Conservation (phyloP, 2,329 filamentous ascomycete species). For the Paecilomyces fulvus region DNA sequence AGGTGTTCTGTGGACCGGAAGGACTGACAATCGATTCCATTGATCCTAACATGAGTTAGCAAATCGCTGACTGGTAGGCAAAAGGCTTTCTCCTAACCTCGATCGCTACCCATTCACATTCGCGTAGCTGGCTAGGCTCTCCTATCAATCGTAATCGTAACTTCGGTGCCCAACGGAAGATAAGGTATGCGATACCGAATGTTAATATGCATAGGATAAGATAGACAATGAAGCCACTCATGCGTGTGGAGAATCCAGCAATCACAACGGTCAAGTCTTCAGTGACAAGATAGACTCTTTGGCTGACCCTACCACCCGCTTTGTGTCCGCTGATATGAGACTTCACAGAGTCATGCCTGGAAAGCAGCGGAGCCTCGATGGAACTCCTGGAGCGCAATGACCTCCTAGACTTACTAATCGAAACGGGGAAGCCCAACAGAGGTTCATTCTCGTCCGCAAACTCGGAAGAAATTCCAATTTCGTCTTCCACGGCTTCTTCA, state of each 20-base stretch:
- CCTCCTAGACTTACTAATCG: slow-evolving; percentile 23
- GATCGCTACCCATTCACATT: slow-evolving; percentile 85
- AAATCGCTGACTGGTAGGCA: slow-evolving; percentile 5
- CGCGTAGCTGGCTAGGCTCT: slow-evolving; percentile 55
- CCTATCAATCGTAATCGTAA: slow-evolving; percentile 77
- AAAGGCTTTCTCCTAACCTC: slow-evolving; percentile 49
- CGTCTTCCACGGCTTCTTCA: slow-evolving; percentile 39
- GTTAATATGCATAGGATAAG: slow-evolving; percentile 61
- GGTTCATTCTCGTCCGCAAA: slow-evolving; percentile 33
- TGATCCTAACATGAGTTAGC: slow-evolving; percentile 57
- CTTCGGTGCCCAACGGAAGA: slow-evolving; percentile 82
- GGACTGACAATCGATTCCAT: slow-evolving; percentile 85
- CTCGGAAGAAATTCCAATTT: slow-evolving; percentile 36
- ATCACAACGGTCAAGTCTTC: slow-evolving; percentile 93
- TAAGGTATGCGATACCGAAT: slow-evolving; percentile 68
- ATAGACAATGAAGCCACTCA: slow-evolving; percentile 61
- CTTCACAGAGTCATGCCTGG: slow-evolving; percentile 60
- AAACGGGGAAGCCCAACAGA: slow-evolving; percentile 28
- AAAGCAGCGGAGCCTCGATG: slow-evolving; percentile 53
- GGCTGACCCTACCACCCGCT: slow-evolving; percentile 58
- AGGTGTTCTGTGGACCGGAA: slow-evolving; percentile 53
- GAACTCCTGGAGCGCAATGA: slow-evolving; percentile 36
- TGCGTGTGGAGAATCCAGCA: slow-evolving; percentile 78
- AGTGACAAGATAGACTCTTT: slow-evolving; percentile 87
- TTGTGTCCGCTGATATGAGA: slow-evolving; percentile 58